Percentiles rank a stretch among this genome's conserved stretches.
These are phyloP conservation scores for Penstemon davidsonii DNA, from an alignment of 257 asterid genomes.

Conservation along the genomic window DNA sequence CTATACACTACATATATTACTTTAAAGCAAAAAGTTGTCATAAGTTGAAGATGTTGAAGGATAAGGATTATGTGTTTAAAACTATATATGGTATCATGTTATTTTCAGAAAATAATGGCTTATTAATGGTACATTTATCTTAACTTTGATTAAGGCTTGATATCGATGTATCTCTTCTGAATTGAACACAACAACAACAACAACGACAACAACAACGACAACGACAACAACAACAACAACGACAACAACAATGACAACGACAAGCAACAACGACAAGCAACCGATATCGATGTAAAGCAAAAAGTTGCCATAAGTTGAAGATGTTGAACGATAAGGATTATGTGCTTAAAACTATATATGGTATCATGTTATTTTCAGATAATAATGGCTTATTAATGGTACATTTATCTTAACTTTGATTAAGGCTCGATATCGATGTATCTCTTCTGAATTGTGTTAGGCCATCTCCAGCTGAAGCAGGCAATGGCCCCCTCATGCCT, in stretches of 20 bases:
- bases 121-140: not conserved
- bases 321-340: no score
- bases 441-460: slow-evolving; percentile 3
- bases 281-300: no score
- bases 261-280: no score
- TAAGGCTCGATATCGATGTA: not conserved
- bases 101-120: not conserved
- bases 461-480: no score
- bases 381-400: not conserved
- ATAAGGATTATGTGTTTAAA: not conserved
- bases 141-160: not conserved
- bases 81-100: slow-evolving; percentile 13
- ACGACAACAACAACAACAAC: no score
- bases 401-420: not conserved
- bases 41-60: slow-evolving; percentile 9
- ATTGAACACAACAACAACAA: no score
- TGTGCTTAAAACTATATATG: slow-evolving; percentile 1
- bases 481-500: no score
- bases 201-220: no score
- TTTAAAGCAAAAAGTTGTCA: slow-evolving; percentile 1
- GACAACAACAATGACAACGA: no score
- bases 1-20: not conserved
- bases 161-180: slow-evolving; percentile 3
- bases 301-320: no score
- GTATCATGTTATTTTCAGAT: not conserved